Percentiles rank a stretch among this genome's conserved stretches.
Conservation (phyloP, 108 stramenopile species). For the Chaetoceros tenuissimus region DNA sequence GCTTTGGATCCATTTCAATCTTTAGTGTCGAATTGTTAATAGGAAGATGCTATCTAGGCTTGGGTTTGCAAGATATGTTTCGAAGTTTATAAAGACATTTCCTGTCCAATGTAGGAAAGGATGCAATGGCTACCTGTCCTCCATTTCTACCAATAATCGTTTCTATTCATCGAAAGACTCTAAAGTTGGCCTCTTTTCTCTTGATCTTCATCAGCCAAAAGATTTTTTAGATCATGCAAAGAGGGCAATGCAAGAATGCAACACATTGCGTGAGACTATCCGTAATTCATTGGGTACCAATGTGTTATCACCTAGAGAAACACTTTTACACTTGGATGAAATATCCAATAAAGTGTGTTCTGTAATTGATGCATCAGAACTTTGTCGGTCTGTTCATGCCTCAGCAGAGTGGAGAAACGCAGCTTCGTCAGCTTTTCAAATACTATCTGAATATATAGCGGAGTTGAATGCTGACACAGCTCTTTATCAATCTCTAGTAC, state of each 20-base stretch:
- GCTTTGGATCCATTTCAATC: no score
- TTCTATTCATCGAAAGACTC: no score
- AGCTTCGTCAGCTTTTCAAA: conserved; percentile 66
- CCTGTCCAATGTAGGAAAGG: not conserved
- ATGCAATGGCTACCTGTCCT: not conserved
- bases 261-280: conserved; percentile 38
- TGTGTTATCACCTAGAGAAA: conserved; percentile 31
- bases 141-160: not conserved
- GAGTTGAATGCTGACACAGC: conserved; percentile 73
- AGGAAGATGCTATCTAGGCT: no score
- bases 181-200: conserved; percentile 57
- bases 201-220: conserved; percentile 37
- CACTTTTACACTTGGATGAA: conserved; percentile 68
- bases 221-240: conserved; percentile 58
- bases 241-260: conserved; percentile 45
- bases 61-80: no score
- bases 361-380: conserved; percentile 93
- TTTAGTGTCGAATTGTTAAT: no score
- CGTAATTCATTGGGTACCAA: conserved; percentile 12
- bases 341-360: conserved; percentile 86
- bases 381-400: conserved; percentile 84
- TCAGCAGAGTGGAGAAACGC: conserved; percentile 53
- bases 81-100: no score
- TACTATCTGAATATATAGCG: conserved; percentile 79
- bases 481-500: conserved; percentile 48